Percentiles rank a stretch among this genome's conserved stretches.
These are phyloP conservation scores for Pseudofabraea citricarpa DNA, from an alignment of 2,329 filamentous ascomycete species.

Conservation along the genomic window DNA sequence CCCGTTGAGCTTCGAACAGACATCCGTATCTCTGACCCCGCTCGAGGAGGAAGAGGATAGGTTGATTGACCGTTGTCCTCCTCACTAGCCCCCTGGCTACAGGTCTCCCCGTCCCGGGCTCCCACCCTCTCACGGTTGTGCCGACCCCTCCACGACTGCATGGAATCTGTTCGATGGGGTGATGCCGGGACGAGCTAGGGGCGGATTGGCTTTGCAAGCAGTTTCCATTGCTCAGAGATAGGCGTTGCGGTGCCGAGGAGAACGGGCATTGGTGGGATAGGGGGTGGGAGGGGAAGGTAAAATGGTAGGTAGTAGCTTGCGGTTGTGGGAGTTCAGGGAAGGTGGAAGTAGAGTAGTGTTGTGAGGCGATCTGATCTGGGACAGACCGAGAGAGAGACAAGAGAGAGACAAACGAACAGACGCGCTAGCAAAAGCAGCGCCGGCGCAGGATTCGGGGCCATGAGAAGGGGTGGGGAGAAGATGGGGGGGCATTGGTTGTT, in stretches of 20 bases:
- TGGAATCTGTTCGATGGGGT: constrained; percentile 20
- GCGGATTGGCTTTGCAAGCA: constrained; percentile 23
- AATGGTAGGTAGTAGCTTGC: constrained; percentile 8
- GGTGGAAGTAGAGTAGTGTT: not conserved
- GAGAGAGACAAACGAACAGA: constrained; percentile 28
- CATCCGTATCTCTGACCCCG: constrained; percentile 31
- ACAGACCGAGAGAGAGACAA: not conserved
- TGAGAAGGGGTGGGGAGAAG: not conserved
- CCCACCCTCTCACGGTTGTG: constrained; percentile 23
- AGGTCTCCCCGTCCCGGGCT: constrained; percentile 16
- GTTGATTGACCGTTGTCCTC: constrained; percentile 19
- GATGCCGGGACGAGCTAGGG: constrained; percentile 20
- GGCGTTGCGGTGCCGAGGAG: constrained; percentile 23
- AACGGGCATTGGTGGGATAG: constrained; percentile 21
- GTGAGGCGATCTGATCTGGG: not conserved
- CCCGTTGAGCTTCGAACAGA: constrained; percentile 23
- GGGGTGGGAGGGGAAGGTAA: constrained; percentile 9
- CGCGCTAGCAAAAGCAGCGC: constrained; percentile 28
- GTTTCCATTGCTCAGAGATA: constrained; percentile 29
- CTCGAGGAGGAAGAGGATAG: constrained; percentile 29
- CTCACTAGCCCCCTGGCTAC: constrained; percentile 15
- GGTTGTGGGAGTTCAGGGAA: not conserved
- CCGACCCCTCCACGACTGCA: constrained; percentile 21
- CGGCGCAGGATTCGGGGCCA: too few relatives aligned
- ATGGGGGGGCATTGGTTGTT: not conserved